Conservation (phyloP, 2,329 filamentous ascomycete species). For the Lasiodiplodia theobromae region DNA sequence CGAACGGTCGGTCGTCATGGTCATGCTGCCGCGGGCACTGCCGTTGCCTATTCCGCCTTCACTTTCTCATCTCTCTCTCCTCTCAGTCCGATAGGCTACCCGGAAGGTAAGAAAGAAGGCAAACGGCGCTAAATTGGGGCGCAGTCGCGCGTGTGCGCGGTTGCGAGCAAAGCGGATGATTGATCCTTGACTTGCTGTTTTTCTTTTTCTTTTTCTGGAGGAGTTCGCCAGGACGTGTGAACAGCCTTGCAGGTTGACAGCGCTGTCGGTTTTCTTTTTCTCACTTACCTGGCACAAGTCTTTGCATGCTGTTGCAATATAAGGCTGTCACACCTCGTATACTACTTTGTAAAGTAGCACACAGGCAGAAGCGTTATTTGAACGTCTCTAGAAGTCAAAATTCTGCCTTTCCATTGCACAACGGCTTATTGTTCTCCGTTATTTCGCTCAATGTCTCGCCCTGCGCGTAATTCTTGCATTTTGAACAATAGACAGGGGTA, state of each 20-base stretch:
- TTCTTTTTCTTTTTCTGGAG: neutral
- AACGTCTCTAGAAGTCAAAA: neutral
- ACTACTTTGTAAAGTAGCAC: neutral
- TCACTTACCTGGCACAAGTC: neutral
- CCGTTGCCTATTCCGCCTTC: neutral
- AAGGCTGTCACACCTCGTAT: neutral
- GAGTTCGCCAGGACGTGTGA: neutral
- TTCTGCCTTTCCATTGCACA: neutral
- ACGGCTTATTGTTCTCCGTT: neutral
- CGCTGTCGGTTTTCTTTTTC: neutral
- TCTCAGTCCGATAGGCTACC: neutral
- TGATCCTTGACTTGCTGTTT: neutral
- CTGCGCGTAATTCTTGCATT: neutral
- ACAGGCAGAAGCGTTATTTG: neutral
- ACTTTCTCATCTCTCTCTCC: neutral
- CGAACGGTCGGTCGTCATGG: neutral
- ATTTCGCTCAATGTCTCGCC: neutral
- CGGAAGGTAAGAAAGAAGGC: neutral
- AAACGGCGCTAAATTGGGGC: neutral
- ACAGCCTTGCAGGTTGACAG: neutral
- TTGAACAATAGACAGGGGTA: neutral
- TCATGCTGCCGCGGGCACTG: neutral
- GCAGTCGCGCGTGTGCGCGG: neutral
- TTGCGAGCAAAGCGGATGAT: neutral
- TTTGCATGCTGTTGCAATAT: neutral